phyloP scores from a whole-genome alignment of 495 filamentous ascomycete species.

The Penicillium steckii region DNA sequence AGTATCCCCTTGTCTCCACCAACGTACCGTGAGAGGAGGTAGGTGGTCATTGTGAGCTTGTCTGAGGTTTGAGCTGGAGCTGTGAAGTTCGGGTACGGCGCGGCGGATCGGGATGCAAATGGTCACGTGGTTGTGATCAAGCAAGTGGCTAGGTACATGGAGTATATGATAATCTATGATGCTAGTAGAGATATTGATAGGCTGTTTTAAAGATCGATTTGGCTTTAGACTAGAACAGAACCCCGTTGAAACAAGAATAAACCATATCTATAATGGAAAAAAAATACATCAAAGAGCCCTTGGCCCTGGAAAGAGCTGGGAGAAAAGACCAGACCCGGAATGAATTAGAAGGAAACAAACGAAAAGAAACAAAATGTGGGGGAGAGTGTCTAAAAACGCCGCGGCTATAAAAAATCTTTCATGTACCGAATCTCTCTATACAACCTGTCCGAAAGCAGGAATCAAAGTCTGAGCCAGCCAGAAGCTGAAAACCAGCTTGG shows the following conservation, averaged over 20 bases:
- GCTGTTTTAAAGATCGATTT: constrained; percentile 1
- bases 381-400: constrained; percentile 22
- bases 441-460: constrained; percentile 61
- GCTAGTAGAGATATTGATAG: background rate
- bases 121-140: background rate
- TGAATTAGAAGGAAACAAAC: constrained; percentile 8
- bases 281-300: constrained; percentile 19
- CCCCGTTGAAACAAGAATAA: constrained; percentile 14
- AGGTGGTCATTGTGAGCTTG: constrained; percentile 30
- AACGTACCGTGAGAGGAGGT: constrained; percentile 45
- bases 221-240: constrained; percentile 10
- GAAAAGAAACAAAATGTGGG: constrained; percentile 7
- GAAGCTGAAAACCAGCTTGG: constrained; percentile 98
- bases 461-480: constrained; percentile 97
- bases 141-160: background rate
- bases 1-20: no score
- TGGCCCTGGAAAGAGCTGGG: constrained; percentile 4
- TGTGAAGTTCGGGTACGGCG: background rate
- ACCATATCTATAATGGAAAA: constrained; percentile 21
- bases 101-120: background rate
- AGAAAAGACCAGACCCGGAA: constrained; percentile 7
- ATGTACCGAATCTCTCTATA: constrained; percentile 37
- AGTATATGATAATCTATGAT: no score
- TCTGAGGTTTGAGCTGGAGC: background rate
- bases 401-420: constrained; percentile 19